Conservation (phyloP, 1,284 basidiomycete genomes). For the Rhodotorula mucilaginosa region DNA sequence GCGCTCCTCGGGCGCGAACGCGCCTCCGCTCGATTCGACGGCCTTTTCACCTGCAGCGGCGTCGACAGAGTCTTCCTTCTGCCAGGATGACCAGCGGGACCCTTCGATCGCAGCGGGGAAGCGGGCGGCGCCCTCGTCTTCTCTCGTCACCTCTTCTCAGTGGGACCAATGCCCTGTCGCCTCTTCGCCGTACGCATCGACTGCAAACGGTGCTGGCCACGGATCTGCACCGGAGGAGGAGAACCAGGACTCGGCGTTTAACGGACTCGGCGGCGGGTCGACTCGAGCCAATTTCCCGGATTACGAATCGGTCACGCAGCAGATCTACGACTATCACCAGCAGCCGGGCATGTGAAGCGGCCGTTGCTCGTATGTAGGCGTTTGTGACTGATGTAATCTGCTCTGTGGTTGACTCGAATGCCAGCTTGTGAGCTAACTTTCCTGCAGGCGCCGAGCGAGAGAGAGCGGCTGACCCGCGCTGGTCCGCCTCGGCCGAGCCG, state of each 20-base stretch:
- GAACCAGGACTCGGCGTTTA: background rate
- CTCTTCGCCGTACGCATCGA: background rate
- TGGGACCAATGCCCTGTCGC: background rate
- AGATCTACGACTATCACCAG: too few relatives aligned
- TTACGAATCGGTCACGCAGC: too few relatives aligned
- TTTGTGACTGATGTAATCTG: background rate
- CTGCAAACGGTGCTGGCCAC: background rate
- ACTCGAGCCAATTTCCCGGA: background rate
- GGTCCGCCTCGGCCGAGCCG: background rate
- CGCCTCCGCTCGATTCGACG: background rate
- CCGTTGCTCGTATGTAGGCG: too few relatives aligned
- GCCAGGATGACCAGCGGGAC: slow-evolving; percentile 6
- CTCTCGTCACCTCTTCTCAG: background rate
- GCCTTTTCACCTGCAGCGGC: background rate
- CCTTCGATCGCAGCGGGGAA: slow-evolving; percentile 20
- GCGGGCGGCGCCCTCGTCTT: slow-evolving; percentile 8
- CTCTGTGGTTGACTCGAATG: background rate
- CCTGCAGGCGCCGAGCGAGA: background rate
- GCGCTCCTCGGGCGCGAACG: background rate
- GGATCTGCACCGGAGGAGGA: background rate
- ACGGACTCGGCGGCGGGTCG: background rate
- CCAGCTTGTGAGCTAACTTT: background rate
- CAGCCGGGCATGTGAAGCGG: too few relatives aligned
- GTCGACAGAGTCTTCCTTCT: background rate
- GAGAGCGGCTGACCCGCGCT: slow-evolving; percentile 1